Conservation (phyloP, 345 rosid genomes). For the Syzygium aromaticum region DNA sequence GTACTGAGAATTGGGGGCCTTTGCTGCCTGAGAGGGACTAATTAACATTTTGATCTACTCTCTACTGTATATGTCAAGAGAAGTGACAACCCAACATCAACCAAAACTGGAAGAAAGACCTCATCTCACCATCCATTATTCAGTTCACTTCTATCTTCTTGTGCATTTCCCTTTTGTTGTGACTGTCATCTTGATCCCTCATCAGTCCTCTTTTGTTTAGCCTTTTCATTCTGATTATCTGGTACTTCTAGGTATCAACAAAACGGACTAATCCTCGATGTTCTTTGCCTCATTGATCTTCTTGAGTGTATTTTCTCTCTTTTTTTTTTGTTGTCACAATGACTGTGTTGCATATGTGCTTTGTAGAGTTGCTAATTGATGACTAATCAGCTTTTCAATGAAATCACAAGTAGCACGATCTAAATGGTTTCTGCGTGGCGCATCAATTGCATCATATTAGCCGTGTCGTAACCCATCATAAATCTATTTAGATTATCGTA, state of each 20-base stretch:
- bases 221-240: not conserved
- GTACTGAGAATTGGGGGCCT: not conserved
- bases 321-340: rapidly evolving
- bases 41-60: not conserved
- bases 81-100: not conserved
- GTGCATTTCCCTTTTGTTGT: not conserved
- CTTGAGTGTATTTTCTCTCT: not conserved
- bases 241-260: not conserved
- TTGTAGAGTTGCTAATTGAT: not conserved
- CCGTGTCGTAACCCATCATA: rapidly evolving
- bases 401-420: not conserved
- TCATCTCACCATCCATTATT: not conserved
- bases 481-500: not conserved
- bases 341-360: not conserved
- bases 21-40: not conserved
- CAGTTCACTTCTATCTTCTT: not conserved
- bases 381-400: rapidly evolving
- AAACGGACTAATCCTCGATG: not conserved
- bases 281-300: not conserved
- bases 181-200: not conserved
- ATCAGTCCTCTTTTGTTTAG: not conserved
- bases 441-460: rapidly evolving
- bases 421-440: not conserved
- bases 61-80: not conserved
- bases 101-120: not conserved